phyloP scores from a whole-genome alignment of 371 early-diverging fungal genomes.

The Mucor velutinosus region DNA sequence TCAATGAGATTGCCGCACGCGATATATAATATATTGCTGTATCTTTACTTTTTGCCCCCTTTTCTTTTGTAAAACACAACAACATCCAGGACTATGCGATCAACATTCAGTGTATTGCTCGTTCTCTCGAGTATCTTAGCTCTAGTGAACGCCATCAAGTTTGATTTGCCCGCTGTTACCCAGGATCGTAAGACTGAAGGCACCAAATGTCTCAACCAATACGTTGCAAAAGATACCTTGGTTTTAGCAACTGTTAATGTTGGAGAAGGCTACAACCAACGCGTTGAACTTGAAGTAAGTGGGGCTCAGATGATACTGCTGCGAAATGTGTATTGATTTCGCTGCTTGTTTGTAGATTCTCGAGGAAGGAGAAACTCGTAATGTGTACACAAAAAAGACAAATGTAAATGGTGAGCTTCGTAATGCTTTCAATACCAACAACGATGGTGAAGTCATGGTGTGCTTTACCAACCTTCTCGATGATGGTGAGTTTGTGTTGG shows the following conservation, averaged over 20 bases:
- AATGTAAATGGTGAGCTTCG: conserved; percentile 57
- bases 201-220: conserved; percentile 75
- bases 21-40: neutral
- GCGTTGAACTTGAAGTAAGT: conserved; percentile 68
- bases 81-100: conserved; percentile 20
- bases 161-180: conserved; percentile 66
- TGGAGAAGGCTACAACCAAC: conserved; percentile 69
- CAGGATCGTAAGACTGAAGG: conserved; percentile 34
- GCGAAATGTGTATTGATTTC: neutral
- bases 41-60: conserved; percentile 6
- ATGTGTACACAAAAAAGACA: conserved; percentile 63
- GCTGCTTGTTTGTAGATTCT: neutral
- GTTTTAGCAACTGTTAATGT: conserved; percentile 75
- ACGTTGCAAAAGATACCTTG: conserved; percentile 69
- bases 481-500: conserved; percentile 47
- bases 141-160: conserved; percentile 65
- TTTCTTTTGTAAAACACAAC: conserved; percentile 2
- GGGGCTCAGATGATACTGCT: neutral
- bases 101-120: conserved; percentile 22
- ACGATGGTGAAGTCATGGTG: conserved; percentile 78
- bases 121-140: conserved; percentile 28
- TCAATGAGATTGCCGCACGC: conserved; percentile 30
- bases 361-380: conserved; percentile 59
- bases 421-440: conserved; percentile 76
- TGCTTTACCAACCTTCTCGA: conserved; percentile 87